Percentiles rank a stretch among this genome's conserved stretches.
Evolutionary conservation across 2,329 filamentous ascomycete genomes (phyloP).

Genomic region (Colletotrichum graminicola): DNA sequence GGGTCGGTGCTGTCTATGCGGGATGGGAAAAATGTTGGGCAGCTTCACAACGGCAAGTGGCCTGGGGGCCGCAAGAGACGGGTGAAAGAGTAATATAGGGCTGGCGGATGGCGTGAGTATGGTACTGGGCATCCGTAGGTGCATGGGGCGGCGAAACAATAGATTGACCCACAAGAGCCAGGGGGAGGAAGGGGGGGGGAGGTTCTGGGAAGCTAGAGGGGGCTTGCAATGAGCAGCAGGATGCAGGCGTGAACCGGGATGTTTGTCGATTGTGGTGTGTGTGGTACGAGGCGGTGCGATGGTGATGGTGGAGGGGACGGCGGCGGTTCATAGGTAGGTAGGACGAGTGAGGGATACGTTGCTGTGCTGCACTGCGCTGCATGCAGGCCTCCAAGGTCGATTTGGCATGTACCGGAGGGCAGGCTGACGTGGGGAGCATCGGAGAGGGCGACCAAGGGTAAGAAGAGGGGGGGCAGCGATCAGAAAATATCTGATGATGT

Average conservation of each 20-base stretch:
- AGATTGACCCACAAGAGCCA: conserved; percentile 34
- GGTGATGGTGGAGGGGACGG: conserved; percentile 29
- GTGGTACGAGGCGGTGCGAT: conserved; percentile 25
- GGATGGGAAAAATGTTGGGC: conserved; percentile 9
- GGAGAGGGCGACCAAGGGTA: conserved; percentile 6
- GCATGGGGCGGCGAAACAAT: conserved; percentile 30
- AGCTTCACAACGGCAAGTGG: conserved; percentile 29
- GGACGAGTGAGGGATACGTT: conserved; percentile 23
- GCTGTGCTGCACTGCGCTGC: conserved; percentile 24
- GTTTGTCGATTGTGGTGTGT: conserved; percentile 29
- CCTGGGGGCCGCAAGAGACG: conserved; percentile 35
- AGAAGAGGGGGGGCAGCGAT: not conserved
- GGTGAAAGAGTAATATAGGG: conserved; percentile 39
- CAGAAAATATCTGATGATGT: conserved; percentile 1
- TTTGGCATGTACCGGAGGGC: conserved; percentile 11
- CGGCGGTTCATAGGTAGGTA: conserved; percentile 28
- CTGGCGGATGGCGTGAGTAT: conserved; percentile 33
- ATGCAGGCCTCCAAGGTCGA: conserved; percentile 35
- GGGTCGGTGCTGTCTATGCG: conserved; percentile 4
- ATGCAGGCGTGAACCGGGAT: conserved; percentile 34
- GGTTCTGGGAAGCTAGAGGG: conserved; percentile 13
- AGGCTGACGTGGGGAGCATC: conserved; percentile 30
- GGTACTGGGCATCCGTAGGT: conserved; percentile 17
- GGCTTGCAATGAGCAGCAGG: conserved; percentile 30
- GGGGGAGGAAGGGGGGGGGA: not conserved